These are phyloP conservation scores for Musa schizocarpa DNA, from an alignment of 176 grass and related monocot genomes.

Conservation along the genomic window DNA sequence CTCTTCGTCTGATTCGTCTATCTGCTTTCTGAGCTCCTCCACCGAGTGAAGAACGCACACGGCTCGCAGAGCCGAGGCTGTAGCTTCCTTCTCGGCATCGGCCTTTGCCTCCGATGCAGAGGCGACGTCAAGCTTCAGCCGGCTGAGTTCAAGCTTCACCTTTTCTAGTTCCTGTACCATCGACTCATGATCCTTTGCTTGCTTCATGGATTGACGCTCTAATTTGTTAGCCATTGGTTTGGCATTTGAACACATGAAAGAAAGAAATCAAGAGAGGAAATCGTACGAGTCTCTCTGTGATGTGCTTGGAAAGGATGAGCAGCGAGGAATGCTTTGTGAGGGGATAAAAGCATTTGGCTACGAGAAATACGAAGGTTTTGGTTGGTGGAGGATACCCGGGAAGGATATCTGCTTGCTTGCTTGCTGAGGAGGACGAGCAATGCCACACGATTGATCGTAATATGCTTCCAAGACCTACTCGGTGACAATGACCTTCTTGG, in stretches of 20 bases:
- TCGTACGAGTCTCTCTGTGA: too few relatives aligned
- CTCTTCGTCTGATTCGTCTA: constrained; percentile 77
- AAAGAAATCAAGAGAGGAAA: too few relatives aligned
- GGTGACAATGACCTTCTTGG: too few relatives aligned
- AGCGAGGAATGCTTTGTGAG: too few relatives aligned
- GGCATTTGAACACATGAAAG: constrained; percentile 12
- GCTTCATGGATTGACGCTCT: constrained; percentile 12
- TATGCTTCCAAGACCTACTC: not conserved
- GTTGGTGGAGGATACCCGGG: not conserved
- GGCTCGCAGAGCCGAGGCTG: constrained; percentile 37
- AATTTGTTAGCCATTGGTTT: constrained; percentile 25
- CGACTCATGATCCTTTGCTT: constrained; percentile 5
- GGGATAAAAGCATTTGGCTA: too few relatives aligned
- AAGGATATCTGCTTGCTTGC: not conserved
- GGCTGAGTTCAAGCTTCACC: constrained; percentile 47
- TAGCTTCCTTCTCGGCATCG: constrained; percentile 62
- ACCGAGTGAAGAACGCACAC: constrained; percentile 30
- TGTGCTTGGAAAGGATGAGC: too few relatives aligned
- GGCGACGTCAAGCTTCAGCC: constrained; percentile 40
- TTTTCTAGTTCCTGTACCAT: constrained; percentile 35
- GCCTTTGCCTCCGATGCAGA: constrained; percentile 49
- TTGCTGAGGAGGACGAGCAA: not conserved
- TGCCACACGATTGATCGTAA: not conserved
- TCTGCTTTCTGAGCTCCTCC: constrained; percentile 52
- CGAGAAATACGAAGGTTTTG: not conserved